Evolutionary conservation across 306 rosid genomes (phyloP).

Genomic region (Pterocarpus macrocarpus): DNA sequence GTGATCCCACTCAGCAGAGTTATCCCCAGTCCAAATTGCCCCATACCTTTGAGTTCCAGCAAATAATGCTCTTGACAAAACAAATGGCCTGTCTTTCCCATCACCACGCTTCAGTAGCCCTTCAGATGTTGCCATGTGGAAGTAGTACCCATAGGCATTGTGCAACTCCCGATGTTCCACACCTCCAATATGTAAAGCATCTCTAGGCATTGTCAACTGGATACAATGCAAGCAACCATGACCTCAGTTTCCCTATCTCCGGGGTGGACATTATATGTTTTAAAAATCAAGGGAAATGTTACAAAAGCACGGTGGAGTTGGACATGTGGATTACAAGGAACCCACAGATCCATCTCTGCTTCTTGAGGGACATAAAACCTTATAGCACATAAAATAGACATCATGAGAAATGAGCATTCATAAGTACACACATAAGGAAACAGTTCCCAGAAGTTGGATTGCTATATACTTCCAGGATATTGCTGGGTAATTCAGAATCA

Average conservation of each 20-base stretch:
- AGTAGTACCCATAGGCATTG: slow-evolving; percentile 93
- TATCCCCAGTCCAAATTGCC: slow-evolving; percentile 98
- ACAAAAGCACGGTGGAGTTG: background rate
- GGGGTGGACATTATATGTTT: slow-evolving; percentile 3
- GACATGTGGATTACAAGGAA: slow-evolving; percentile 20
- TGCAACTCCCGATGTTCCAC: slow-evolving; percentile 93
- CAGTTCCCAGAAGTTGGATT: slow-evolving; percentile 14
- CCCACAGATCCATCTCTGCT: slow-evolving; percentile 27
- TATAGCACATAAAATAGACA: slow-evolving; percentile 35
- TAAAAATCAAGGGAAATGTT: background rate
- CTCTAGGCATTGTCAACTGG: slow-evolving; percentile 97
- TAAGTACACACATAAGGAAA: background rate
- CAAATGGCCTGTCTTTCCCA: slow-evolving; percentile 92
- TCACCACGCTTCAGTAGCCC: slow-evolving; percentile 90
- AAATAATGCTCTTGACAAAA: slow-evolving; percentile 87
- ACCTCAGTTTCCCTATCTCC: slow-evolving; percentile 39
- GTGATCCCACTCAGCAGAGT: slow-evolving; percentile 95
- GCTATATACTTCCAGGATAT: background rate
- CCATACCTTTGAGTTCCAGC: slow-evolving; percentile 95
- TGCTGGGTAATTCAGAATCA: slow-evolving; percentile 6
- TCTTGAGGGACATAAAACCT: slow-evolving; percentile 11
- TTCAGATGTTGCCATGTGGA: slow-evolving; percentile 93
- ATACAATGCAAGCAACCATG: slow-evolving; percentile 39
- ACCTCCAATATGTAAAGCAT: slow-evolving; percentile 78
- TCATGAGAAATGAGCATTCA: background rate